Evolutionary conservation across 2,329 filamentous ascomycete species (phyloP).

Genomic region (Fusarium tuaranense): DNA sequence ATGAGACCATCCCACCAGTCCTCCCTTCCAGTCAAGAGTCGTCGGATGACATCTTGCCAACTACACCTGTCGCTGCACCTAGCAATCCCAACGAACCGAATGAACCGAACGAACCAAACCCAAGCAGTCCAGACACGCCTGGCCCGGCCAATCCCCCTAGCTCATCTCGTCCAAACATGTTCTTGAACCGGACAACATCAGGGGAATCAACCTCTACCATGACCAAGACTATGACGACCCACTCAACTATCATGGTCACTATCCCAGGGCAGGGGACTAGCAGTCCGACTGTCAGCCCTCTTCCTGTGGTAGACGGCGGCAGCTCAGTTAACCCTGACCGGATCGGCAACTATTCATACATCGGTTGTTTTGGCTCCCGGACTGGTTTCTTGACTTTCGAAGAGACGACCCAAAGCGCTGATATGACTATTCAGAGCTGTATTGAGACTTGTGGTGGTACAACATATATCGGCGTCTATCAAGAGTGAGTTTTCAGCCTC

Average conservation of each 20-base stretch:
- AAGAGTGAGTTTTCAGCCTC: conserved; percentile 28
- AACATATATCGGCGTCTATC: conserved; percentile 55
- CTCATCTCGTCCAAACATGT: not conserved
- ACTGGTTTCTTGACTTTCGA: conserved; percentile 52
- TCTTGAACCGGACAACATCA: not conserved
- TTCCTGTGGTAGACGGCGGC: conserved; percentile 20
- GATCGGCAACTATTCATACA: conserved; percentile 49
- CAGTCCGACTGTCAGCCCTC: conserved; percentile 24
- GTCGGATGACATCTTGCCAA: not conserved
- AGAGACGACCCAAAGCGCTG: conserved; percentile 39
- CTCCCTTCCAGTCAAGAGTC: conserved; percentile 2
- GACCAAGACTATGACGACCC: conserved; percentile 38
- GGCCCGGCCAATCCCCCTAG: conserved; percentile 6
- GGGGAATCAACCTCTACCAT: conserved; percentile 44
- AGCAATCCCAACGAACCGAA: not conserved
- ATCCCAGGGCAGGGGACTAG: conserved; percentile 31
- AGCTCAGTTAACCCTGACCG: conserved; percentile 47
- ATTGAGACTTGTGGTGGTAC: conserved; percentile 50
- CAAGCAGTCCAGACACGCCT: not conserved
- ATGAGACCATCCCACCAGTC: conserved; percentile 10
- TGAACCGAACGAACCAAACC: not conserved
- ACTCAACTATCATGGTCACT: conserved; percentile 45
- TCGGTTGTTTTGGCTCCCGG: conserved; percentile 58
- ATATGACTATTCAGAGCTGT: conserved; percentile 57
- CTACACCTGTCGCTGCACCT: not conserved